Evolutionary conservation across 495 filamentous ascomycete genomes (phyloP).

Genomic region (Trichoderma reesei): DNA sequence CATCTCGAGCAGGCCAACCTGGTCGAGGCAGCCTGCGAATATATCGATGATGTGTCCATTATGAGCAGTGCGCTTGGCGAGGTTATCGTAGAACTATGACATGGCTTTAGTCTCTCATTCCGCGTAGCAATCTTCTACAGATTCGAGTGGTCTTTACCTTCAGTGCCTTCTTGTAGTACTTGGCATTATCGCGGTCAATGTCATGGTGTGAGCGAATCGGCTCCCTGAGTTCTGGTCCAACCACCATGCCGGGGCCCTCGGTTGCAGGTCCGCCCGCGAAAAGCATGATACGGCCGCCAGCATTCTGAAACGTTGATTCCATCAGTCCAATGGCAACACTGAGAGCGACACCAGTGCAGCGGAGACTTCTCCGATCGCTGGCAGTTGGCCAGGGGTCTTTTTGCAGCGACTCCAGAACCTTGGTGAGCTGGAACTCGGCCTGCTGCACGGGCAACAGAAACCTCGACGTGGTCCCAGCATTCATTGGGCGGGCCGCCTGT

Average conservation of each 20-base stretch:
- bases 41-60: constrained; percentile 98
- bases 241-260: constrained; percentile 93
- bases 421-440: constrained; percentile 97
- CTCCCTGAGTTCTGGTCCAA: constrained; percentile 93
- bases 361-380: constrained; percentile 81
- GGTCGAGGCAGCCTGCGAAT: constrained; percentile 95
- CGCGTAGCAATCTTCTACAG: neutral
- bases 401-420: constrained; percentile 90
- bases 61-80: constrained; percentile 92
- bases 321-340: constrained; percentile 90
- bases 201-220: constrained; percentile 98
- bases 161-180: constrained; percentile 97
- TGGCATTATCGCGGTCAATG: constrained; percentile 97
- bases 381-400: constrained; percentile 97
- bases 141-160: constrained; percentile 53
- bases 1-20: constrained; percentile 97
- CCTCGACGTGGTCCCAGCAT: constrained; percentile 72
- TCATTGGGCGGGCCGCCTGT: constrained; percentile 55
- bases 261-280: constrained; percentile 94
- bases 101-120: constrained; percentile 17
- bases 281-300: constrained; percentile 91
- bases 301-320: constrained; percentile 90
- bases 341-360: constrained; percentile 93
- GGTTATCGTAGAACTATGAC: constrained; percentile 83
- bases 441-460: constrained; percentile 94